Evolutionary conservation across 1,284 basidiomycete genomes (phyloP), one percentile per base, ranked within the genome.

Genomic region (Taiwanofungus camphoratus): DNA sequence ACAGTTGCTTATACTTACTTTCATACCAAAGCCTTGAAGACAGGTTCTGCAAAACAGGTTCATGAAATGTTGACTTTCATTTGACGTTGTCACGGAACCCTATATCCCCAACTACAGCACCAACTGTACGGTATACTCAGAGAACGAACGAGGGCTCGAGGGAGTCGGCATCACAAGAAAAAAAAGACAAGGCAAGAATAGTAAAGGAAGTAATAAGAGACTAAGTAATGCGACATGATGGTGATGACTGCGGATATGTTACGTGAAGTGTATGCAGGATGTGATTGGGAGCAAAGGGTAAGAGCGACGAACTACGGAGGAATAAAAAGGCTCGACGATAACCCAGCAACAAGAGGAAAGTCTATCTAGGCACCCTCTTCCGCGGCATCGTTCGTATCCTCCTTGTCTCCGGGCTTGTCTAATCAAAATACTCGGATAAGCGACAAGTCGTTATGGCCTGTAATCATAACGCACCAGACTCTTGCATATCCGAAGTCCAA

Each of bases 401-500:
- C 82, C 65, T 86, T 85, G 34, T 88, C 85, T 49, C 71, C 66
- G 33, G 76, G 71, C 67, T 87, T 86, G 60, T 87, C 83, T 68
- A 46, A 42, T 20, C 29, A 21, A 4, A 36, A 20, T 12, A 41
- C 23, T 8, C 48, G 33, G 19, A 37, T 48, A 7, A 46, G 37
- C 3, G 15, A 7, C 18, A 26, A 23, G 2, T 19, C 31, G 31
- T 16, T 7, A 33, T 18, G 15, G 31, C 11, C 6, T 2, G 26
- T 9, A 33, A 15, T 35, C 18, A 39, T 8, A 4, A 77, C 80
- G 50, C 41, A 88, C 86, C 86, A 61, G 82, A 75, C 48, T 90
- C 87, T 63, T 90, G 86, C 93, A 96, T 96, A 70, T 97, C 93
- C 48, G 90, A 94, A 50, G 94, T 96, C 93, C 93, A 98, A 62